These are phyloP conservation scores for Chaetoceros tenuissimus DNA, from an alignment of 108 stramenopile genomes.

Conservation along the genomic window DNA sequence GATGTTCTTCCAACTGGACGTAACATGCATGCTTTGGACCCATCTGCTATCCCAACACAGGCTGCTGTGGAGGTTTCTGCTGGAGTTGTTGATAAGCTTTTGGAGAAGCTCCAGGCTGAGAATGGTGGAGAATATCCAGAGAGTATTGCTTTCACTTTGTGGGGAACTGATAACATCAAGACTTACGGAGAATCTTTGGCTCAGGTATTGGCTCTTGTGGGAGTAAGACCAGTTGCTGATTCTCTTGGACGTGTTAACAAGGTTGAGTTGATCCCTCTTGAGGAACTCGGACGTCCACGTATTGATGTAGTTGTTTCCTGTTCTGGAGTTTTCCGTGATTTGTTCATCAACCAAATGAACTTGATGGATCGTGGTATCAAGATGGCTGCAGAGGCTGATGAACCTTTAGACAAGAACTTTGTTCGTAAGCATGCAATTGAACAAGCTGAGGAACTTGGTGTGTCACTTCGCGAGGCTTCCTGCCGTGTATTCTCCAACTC, in stretches of 20 bases:
- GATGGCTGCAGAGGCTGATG: conserved; percentile 96
- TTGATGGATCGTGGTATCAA: conserved; percentile 95
- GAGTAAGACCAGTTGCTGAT: conserved; percentile 89
- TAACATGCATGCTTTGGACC: conserved; percentile 96
- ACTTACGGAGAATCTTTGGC: conserved; percentile 95
- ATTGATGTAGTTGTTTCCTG: conserved; percentile 95
- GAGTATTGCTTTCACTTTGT: conserved; percentile 92
- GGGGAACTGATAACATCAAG: conserved; percentile 99
- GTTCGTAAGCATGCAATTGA: conserved; percentile 92
- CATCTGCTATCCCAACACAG: conserved; percentile 89
- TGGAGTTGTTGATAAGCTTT: conserved; percentile 76
- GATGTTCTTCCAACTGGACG: conserved; percentile 93
- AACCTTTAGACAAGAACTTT: conserved; percentile 86
- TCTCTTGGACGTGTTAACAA: conserved; percentile 96
- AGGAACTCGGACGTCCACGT: conserved; percentile 91
- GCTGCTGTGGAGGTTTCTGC: conserved; percentile 91
- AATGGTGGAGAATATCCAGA: conserved; percentile 86
- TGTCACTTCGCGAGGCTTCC: conserved; percentile 87
- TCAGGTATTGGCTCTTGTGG: conserved; percentile 89
- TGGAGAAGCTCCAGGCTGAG: conserved; percentile 86
- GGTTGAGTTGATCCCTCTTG: conserved; percentile 94
- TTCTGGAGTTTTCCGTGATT: conserved; percentile 96
- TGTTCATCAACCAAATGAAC: conserved; percentile 99
- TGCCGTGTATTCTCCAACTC: conserved; percentile 95
- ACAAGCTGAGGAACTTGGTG: conserved; percentile 84